phyloP scores from a whole-genome alignment of 495 filamentous ascomycete genomes.

The Lepidopterella palustris region DNA sequence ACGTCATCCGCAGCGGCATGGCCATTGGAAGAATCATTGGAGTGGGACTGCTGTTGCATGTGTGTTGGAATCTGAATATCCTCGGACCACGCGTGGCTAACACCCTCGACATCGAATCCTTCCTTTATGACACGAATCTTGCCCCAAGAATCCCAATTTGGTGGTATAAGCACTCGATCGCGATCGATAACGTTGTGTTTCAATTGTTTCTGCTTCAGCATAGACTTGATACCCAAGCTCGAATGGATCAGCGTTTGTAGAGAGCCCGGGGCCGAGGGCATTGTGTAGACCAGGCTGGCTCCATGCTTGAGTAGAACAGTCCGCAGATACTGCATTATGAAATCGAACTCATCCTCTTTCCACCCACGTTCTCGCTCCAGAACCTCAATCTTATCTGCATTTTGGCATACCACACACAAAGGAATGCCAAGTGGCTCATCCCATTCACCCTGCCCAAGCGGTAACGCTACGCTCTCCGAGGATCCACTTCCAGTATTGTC shows the following conservation, averaged over 20 bases:
- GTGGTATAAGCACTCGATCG: conserved; percentile 87
- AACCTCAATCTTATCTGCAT: conserved; percentile 82
- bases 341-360: conserved; percentile 92
- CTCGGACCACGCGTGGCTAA: conserved; percentile 75
- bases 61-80: conserved; percentile 56
- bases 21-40: conserved; percentile 19
- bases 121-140: conserved; percentile 94
- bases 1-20: background rate
- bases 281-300: conserved; percentile 84
- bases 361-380: conserved; percentile 81
- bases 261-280: conserved; percentile 68
- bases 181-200: conserved; percentile 95
- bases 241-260: conserved; percentile 81
- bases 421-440: conserved; percentile 85
- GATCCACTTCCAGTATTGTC: conserved; percentile 17
- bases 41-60: background rate
- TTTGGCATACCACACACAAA: conserved; percentile 87
- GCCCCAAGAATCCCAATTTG: conserved; percentile 98
- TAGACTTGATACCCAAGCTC: conserved; percentile 81
- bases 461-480: conserved; percentile 56
- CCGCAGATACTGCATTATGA: conserved; percentile 79
- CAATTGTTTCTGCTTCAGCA: conserved; percentile 71
- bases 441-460: conserved; percentile 87
- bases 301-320: conserved; percentile 85
- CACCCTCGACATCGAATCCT: conserved; percentile 83